Conservation (phyloP, 164 flowering plant species). For the Vitis rupestris region DNA sequence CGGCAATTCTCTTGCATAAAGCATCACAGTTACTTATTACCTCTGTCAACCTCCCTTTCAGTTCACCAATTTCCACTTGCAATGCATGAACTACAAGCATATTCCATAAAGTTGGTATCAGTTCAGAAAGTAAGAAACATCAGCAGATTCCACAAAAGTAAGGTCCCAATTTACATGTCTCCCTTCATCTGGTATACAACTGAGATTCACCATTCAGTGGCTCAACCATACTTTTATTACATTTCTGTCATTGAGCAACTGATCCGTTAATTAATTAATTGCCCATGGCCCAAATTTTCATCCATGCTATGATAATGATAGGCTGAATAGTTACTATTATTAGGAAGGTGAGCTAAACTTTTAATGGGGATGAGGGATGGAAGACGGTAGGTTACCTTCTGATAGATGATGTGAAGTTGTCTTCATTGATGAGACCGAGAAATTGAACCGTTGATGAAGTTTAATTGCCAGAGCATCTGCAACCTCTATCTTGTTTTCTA, state of each 20-base stretch:
- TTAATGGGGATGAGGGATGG: too few relatives aligned
- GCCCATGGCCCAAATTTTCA: too few relatives aligned
- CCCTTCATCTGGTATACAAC: too few relatives aligned
- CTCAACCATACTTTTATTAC: too few relatives aligned
- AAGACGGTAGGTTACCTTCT: slow-evolving; percentile 49
- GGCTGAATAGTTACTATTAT: too few relatives aligned
- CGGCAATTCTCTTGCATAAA: slow-evolving; percentile 79
- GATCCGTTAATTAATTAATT: too few relatives aligned
- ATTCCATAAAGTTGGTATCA: slow-evolving; percentile 2
- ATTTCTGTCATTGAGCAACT: too few relatives aligned
- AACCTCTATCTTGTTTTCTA: slow-evolving; percentile 93
- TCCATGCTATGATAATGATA: too few relatives aligned
- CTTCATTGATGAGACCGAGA: slow-evolving; percentile 83
- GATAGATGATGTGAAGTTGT: slow-evolving; percentile 75
- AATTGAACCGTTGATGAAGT: slow-evolving; percentile 86
- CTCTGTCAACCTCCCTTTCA: slow-evolving; percentile 91
- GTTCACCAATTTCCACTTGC: slow-evolving; percentile 93
- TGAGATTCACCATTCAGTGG: too few relatives aligned
- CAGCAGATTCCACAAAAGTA: neutral
- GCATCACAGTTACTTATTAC: slow-evolving; percentile 89
- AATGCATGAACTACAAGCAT: slow-evolving; percentile 68
- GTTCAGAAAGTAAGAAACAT: neutral
- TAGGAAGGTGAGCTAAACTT: too few relatives aligned
- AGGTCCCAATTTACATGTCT: neutral
- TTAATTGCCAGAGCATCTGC: slow-evolving; percentile 88